Evolutionary conservation across 2,329 filamentous ascomycete species (phyloP), one percentile per base, ranked within the genome.

Genomic region (Ascochyta clinopodiicola): DNA sequence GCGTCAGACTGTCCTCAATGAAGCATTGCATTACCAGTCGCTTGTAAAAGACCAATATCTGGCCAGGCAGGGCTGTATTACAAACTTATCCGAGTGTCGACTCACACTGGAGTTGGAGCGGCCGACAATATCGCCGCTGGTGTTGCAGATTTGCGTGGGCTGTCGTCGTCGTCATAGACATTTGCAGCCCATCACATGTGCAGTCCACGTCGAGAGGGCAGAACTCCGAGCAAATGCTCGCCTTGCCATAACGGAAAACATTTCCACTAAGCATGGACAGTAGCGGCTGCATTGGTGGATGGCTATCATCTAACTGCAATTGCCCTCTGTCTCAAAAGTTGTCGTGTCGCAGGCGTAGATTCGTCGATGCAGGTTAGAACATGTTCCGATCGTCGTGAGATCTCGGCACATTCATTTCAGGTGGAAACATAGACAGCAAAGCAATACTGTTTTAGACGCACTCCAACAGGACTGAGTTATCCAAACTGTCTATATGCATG

Each of bases 91-190:
- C 19, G 42, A 50, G 37, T 56, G 24, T 56, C 46, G 42, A 56
- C 36, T 46, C 46, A 56, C 46, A 42, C 15, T 25, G 9, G 32
- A 36, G 7, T 29, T 38, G 21, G 34, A 25, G 31, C 17, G 46
- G 22, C 36, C 37, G 27, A 34, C n/a, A 17, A 8, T 25, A n/a
- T 63, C 57, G 61, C 62, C 61, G 63, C 59, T 61, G 56, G 48
- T 53, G 51, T 48, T 54, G 46, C 21, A 66, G 58, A 66, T 67
- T 47, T 52, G 37, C 47, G 47, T 27, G 44, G 44, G 34, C 24
- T 52, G 52, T 66, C 55, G 64, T 67, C 49, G 54, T 60, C 66
- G 66, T 68, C 66, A 68, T 68, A 67, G 66, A 68, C 59, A 40
- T 61, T 54, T 38, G 36, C 48, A 56, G 32, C 45, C 29, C 55